Evolutionary conservation across 805 yeast species (phyloP).

Genomic region (Pachysolen tannophilus): DNA sequence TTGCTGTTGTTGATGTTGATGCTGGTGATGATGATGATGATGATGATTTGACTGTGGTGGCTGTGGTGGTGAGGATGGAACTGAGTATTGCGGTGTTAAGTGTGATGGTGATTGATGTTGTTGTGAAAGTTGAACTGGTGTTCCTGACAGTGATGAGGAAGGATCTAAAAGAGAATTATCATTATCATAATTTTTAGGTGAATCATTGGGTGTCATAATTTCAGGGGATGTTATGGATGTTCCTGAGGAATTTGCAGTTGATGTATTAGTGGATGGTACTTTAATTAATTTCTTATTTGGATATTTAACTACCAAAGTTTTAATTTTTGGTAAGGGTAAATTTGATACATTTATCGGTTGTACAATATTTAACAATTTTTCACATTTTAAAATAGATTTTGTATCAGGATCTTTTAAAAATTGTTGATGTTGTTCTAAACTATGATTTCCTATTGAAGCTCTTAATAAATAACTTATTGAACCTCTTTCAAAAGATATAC

Average conservation of each 20-base stretch:
- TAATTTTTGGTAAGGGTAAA: constrained; percentile 61
- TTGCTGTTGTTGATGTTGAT: no score
- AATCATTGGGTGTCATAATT: not conserved
- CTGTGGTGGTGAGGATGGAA: no score
- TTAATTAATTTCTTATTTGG: constrained; percentile 32
- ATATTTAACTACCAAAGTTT: constrained; percentile 53
- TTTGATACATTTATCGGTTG: constrained; percentile 69
- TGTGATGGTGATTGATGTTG: no score
- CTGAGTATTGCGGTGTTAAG: no score
- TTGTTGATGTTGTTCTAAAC: no score
- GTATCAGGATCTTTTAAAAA: constrained; percentile 13
- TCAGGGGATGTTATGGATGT: constrained; percentile 1
- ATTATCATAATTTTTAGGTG: constrained; percentile 3
- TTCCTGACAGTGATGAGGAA: constrained; percentile 4
- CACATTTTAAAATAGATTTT: constrained; percentile 35
- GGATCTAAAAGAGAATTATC: constrained; percentile 1
- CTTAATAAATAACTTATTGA: constrained; percentile 59
- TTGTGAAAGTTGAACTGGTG: no score
- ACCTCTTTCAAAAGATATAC: constrained; percentile 82
- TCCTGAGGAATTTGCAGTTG: constrained; percentile 14
- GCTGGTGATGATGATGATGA: no score
- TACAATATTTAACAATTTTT: constrained; percentile 49
- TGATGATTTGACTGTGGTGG: no score
- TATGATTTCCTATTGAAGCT: constrained; percentile 32
- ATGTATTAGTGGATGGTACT: constrained; percentile 32